A percentile compares a stretch with the other conserved stretches of the same genome.
Evolutionary conservation across 139 green algal species (phyloP).

Genomic region (Eudorina sp.): DNA sequence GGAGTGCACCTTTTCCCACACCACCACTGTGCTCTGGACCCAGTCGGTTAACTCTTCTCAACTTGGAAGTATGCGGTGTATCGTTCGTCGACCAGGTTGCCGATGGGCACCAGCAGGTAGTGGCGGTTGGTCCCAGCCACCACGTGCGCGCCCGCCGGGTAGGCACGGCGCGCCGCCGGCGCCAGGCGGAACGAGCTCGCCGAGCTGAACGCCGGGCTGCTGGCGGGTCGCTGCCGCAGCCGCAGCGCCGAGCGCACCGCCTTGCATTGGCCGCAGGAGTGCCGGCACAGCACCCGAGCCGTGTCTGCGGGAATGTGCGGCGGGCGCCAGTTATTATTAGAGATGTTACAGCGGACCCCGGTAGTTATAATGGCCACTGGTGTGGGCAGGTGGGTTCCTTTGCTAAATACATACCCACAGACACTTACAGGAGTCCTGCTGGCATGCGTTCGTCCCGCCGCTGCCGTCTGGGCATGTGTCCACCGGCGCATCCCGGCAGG

Average conservation of each 20-base stretch:
- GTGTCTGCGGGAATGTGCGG: conserved; percentile 3
- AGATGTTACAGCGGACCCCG: too few species aligned
- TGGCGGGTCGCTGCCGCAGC: conserved; percentile 22
- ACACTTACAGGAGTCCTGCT: too few species aligned
- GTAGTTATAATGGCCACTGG: too few species aligned
- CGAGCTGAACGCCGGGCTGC: not conserved
- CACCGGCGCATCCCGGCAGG: not conserved
- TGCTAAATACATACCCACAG: too few species aligned
- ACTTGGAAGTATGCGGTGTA: conserved; percentile 45
- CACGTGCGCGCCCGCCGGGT: conserved; percentile 39
- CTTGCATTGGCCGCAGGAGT: conserved; percentile 29
- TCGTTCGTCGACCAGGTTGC: conserved; percentile 47
- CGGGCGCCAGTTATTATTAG: too few species aligned
- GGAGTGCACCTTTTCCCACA: too few species aligned
- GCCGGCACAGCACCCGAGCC: conserved; percentile 8
- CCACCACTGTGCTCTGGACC: too few species aligned
- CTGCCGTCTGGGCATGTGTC: not conserved
- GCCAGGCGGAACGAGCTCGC: conserved; percentile 28
- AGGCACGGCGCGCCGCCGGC: conserved; percentile 15
- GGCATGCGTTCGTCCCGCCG: too few species aligned
- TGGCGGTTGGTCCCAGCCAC: conserved; percentile 27
- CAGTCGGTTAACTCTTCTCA: not conserved
- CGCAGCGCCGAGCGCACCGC: conserved; percentile 14
- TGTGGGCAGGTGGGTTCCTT: too few species aligned
- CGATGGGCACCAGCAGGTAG: conserved; percentile 45